These are phyloP conservation scores for Sungouiozyma ichnusensis DNA, from an alignment of 805 yeast species.

Conservation along the genomic window DNA sequence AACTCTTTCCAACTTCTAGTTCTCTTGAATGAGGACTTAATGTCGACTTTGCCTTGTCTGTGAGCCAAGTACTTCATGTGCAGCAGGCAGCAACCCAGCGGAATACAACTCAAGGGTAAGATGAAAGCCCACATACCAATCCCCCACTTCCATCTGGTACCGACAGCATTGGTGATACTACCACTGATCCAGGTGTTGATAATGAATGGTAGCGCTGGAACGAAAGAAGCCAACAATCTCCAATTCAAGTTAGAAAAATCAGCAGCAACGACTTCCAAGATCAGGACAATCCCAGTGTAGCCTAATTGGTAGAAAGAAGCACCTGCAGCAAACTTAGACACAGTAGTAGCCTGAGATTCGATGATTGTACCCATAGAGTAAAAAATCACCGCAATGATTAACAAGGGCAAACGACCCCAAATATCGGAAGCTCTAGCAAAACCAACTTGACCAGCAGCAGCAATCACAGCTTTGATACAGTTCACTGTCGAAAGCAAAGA, in stretches of 20 bases:
- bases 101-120: slow-evolving; percentile 42
- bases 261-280: slow-evolving; percentile 45
- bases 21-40: slow-evolving; percentile 10
- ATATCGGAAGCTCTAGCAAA: slow-evolving; percentile 46
- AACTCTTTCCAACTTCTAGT: slow-evolving; percentile 50
- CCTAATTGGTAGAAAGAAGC: slow-evolving; percentile 39
- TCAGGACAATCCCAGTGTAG: slow-evolving; percentile 46
- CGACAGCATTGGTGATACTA: slow-evolving; percentile 33
- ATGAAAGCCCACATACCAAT: slow-evolving; percentile 54
- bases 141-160: slow-evolving; percentile 40
- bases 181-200: slow-evolving; percentile 68
- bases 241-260: slow-evolving; percentile 57
- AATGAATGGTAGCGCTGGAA: slow-evolving; percentile 58
- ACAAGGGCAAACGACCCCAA: slow-evolving; percentile 45
- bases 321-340: slow-evolving; percentile 46
- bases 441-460: slow-evolving; percentile 48
- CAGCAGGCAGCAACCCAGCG: slow-evolving; percentile 34
- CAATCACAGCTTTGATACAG: slow-evolving; percentile 44
- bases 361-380: slow-evolving; percentile 47
- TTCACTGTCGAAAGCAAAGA: slow-evolving; percentile 42
- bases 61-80: slow-evolving; percentile 40
- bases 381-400: slow-evolving; percentile 35
- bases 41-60: background rate
- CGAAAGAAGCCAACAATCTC: slow-evolving; percentile 49
- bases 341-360: slow-evolving; percentile 42